Base-by-base conservation (phyloP, 352 stramenopile genomes). In the Phytophthora citricola region DNA sequence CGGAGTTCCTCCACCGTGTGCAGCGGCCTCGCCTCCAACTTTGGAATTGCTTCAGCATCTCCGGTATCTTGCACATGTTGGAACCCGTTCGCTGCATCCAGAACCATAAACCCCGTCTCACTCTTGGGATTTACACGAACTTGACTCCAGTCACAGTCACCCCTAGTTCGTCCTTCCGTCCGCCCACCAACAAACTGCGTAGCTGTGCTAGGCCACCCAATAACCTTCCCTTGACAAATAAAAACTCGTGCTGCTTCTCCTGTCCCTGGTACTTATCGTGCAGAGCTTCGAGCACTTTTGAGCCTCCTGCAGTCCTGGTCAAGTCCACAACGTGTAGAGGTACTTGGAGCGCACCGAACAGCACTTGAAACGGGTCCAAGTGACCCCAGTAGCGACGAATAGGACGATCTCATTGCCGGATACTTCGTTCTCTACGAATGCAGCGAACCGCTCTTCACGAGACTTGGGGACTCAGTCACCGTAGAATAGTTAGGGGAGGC, bases 1-100 rank as follows among this genome's bases (percentile, higher is more conserved):
- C 65, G 45, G 3, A 83, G 71, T 46, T 79, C 62, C 9, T 75
- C 63, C 31, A 75, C 64, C 12, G 69, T 58, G 44, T 73, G 57
- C 40, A 83, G 52, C 6, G 72, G 72, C 9, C 8, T 73, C 38
- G 63, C 69, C 53, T 82, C 68, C 11, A 79, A 34, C 17, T 64
- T 34, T n/a, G 27, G 5, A 27, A 20, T 9, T 4, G 8, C 29
- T 5, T 26, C 5, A 10, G 5, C 15, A 2, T 45, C 41, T 0
- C 4, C 53, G 32, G 32, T 15, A 10, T 43, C 40, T 15, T 5
- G 2, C 14, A 66, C 55, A 38, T 49, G 36, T 27, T 76, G 58
- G 29, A 79, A 76, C 5, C 58, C 62, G 41, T 76, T 66, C 36
- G 38, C 40, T 10, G 62, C 38, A 17, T 60, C 58, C 31, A 76